Percentiles rank a stretch among this genome's conserved stretches.
Evolutionary conservation across 2,329 filamentous ascomycete genomes (phyloP).

Genomic region (Calonectria ilicicola): DNA sequence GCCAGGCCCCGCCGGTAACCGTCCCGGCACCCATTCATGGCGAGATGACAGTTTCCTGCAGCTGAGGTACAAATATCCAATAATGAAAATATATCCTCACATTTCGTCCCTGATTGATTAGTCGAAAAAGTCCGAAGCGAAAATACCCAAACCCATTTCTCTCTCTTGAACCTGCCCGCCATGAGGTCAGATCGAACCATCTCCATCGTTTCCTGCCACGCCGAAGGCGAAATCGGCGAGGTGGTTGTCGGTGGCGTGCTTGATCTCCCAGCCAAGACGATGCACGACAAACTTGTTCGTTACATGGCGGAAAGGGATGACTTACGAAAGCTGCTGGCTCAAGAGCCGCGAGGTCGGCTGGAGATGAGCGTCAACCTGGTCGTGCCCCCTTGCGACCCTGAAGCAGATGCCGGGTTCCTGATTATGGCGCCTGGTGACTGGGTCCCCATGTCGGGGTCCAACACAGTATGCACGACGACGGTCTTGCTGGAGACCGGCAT

Average conservation of each 20-base stretch:
- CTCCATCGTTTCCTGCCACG: conserved; percentile 50
- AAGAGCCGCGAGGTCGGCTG: conserved; percentile 59
- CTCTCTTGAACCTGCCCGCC: neutral
- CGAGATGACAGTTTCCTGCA: neutral
- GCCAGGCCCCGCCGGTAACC: neutral
- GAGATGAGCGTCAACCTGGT: conserved; percentile 55
- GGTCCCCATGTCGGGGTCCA: conserved; percentile 54
- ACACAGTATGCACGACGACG: conserved; percentile 57
- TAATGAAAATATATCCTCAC: neutral
- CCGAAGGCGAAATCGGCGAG: conserved; percentile 59
- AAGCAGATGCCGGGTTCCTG: conserved; percentile 58
- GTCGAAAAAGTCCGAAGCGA: neutral
- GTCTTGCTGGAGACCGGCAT: conserved; percentile 61
- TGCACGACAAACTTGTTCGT: conserved; percentile 61
- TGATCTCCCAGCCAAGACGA: conserved; percentile 56
- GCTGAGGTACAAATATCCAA: neutral
- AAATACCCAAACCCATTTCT: neutral
- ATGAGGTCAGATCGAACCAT: conserved; percentile 25
- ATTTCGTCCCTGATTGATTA: no score
- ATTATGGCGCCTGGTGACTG: conserved; percentile 62
- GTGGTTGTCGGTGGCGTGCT: conserved; percentile 61
- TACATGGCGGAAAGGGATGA: conserved; percentile 53
- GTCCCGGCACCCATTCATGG: neutral
- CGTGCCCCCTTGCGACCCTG: conserved; percentile 56
- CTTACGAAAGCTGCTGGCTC: conserved; percentile 55